Base-by-base conservation (phyloP, 305 asterid species). In the Fraxinus xanthoxyloides region DNA sequence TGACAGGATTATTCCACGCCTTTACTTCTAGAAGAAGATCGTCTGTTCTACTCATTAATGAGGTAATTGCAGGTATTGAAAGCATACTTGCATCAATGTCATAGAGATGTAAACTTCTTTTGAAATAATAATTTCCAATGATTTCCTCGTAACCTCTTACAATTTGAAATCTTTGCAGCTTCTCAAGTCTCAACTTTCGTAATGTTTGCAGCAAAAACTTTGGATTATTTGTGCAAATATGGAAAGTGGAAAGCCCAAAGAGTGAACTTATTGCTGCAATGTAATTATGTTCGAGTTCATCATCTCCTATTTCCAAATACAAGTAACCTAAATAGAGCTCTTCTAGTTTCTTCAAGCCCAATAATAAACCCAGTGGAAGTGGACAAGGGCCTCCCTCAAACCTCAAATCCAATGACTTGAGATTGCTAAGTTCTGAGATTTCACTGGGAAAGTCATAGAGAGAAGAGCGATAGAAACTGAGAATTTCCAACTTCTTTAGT, bases 401-500 rank as follows among this genome's bases (percentile, higher is more conserved):
- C 70, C 81, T 82, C 76, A 82, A 46, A 54, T 82, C 81, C 59
- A 82, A 48, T 17, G 35, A 63, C 21, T 35, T 82, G 38, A 82
- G 40, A 15, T 77, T 13, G 7, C 59, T 19, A 23, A 82, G 67
- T 69, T 72, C 30, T 46, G 15, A 40, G 2, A 82, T 77, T 46
- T 65, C 80, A 34, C 1, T 26, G 24, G 85, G 81, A 13, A 82
- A 82, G 7, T 48, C 9, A 43, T 1, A 3, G 59, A 82, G 63
- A 17, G 63, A 9, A 48, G 78, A 77, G 5, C 24, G 15, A 51
- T 8, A 51, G 10, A 82, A 77, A 36, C 79, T 48, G n/a, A 89
- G 85, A 21, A 86, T 83, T 43, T 86, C 84, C 23, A 85, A 83
- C 7, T 17, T 79, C 24, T 23, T 43, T 28, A 85, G 73, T 36